Percentiles rank a stretch among this genome's conserved stretches.
Conservation (phyloP, 177 flowering plant species). For the Vitis hybrid region DNA sequence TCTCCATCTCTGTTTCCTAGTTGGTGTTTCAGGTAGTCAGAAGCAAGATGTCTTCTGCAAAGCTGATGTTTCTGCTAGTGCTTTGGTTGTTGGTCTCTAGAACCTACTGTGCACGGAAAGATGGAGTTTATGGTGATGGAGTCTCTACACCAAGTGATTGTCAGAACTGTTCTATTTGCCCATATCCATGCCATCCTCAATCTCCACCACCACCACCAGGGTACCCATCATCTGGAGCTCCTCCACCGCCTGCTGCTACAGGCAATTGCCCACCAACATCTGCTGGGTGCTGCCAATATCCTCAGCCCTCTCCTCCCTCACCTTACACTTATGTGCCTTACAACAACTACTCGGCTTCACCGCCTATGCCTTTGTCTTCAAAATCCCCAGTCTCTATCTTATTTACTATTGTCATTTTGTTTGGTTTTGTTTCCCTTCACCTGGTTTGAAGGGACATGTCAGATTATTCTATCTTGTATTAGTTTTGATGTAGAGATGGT, state of each 20-base stretch:
- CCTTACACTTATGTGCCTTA: too few relatives aligned
- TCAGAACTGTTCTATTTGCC: slow-evolving; percentile 22
- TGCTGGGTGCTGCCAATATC: too few relatives aligned
- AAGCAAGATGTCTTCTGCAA: slow-evolving; percentile 12
- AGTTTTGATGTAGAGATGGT: too few relatives aligned
- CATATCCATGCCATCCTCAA: slow-evolving; percentile 14
- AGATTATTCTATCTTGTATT: too few relatives aligned
- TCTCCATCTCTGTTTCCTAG: not conserved
- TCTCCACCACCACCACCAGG: slow-evolving; percentile 3
- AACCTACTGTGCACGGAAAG: slow-evolving; percentile 4
- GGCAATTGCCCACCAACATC: not conserved
- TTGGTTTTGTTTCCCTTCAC: too few relatives aligned
- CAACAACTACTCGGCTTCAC: too few relatives aligned
- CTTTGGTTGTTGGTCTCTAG: slow-evolving; percentile 8
- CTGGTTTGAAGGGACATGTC: too few relatives aligned
- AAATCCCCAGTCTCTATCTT: too few relatives aligned
- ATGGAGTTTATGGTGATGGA: slow-evolving; percentile 11
- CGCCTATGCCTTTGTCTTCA: too few relatives aligned
- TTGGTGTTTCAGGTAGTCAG: not conserved
- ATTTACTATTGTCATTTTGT: too few relatives aligned
- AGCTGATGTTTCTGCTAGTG: slow-evolving; percentile 7
- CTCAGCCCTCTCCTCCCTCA: too few relatives aligned
- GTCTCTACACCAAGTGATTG: slow-evolving; percentile 11
- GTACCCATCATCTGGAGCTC: slow-evolving; percentile 8
- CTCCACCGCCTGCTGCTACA: not conserved